Conservation (phyloP, 495 filamentous ascomycete species). For the Aspergillus asperescens region DNA sequence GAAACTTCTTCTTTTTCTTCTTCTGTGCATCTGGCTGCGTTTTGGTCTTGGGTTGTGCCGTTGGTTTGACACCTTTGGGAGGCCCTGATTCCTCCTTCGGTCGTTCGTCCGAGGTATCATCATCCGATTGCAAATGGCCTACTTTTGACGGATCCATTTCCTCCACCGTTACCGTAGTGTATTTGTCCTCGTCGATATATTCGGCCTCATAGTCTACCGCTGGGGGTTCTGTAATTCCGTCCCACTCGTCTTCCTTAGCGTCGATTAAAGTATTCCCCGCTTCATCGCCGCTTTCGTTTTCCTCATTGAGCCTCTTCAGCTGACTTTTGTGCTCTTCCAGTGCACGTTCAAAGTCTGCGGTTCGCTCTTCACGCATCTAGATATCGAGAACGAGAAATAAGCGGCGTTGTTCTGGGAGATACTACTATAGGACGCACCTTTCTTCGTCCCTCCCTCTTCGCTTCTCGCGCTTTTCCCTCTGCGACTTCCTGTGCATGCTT, state of each 20-base stretch:
- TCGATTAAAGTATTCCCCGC: conserved; percentile 16
- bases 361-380: conserved; percentile 75
- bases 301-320: conserved; percentile 48
- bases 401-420: neutral
- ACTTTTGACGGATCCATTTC: conserved; percentile 76
- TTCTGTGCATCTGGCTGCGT: conserved; percentile 56
- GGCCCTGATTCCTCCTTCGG: conserved; percentile 27
- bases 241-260: conserved; percentile 53
- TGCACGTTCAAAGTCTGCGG: conserved; percentile 71
- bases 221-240: conserved; percentile 54
- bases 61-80: conserved; percentile 28
- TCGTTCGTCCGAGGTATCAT: conserved; percentile 45
- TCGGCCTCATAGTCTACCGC: conserved; percentile 79
- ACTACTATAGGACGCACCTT: conserved; percentile 47
- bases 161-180: conserved; percentile 89
- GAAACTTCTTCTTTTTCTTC: conserved; percentile 82
- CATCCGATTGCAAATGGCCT: conserved; percentile 53
- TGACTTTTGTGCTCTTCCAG: conserved; percentile 65
- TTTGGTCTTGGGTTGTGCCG: conserved; percentile 31
- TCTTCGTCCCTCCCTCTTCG: conserved; percentile 64
- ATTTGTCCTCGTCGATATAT: conserved; percentile 93
- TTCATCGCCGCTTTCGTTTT: conserved; percentile 40
- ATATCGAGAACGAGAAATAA: conserved; percentile 11
- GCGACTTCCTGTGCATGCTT: conserved; percentile 79
- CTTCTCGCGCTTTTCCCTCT: conserved; percentile 63